Evolutionary conservation across 2,329 filamentous ascomycete genomes (phyloP).

Genomic region (Nothophaeocryptopus gaeumannii): DNA sequence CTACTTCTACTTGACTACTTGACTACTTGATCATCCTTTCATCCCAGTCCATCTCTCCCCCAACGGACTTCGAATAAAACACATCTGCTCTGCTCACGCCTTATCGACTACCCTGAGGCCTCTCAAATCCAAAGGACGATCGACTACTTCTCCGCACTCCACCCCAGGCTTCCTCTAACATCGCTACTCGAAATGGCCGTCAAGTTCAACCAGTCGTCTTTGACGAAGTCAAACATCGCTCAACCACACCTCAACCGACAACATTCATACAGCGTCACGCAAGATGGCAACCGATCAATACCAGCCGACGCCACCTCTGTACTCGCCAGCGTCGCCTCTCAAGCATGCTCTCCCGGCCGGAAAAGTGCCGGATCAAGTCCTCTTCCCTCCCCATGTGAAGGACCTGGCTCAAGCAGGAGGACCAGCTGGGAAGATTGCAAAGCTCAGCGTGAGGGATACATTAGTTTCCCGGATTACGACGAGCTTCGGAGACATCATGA

Average conservation of each 20-base stretch:
- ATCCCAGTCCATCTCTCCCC: no score
- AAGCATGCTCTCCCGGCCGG: conserved; percentile 24
- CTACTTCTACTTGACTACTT: no score
- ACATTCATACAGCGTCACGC: conserved; percentile 28
- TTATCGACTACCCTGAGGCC: no score
- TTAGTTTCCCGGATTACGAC: conserved; percentile 35
- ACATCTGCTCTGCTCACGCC: no score
- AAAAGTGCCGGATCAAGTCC: conserved; percentile 21
- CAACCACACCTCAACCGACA: conserved; percentile 31
- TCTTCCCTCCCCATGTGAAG: conserved; percentile 20
- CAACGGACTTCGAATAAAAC: no score
- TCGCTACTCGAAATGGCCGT: conserved; percentile 18
- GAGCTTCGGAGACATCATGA: conserved; percentile 13
- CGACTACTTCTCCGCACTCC: no score
- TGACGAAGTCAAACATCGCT: conserved; percentile 28
- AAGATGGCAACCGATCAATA: conserved; percentile 16
- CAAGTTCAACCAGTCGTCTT: conserved; percentile 26
- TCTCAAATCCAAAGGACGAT: no score
- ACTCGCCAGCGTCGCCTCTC: conserved; percentile 26
- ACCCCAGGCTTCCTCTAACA: background rate
- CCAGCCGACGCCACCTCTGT: conserved; percentile 22
- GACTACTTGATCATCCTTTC: no score
- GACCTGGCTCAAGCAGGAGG: conserved; percentile 18
- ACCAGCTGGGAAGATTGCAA: conserved; percentile 34
- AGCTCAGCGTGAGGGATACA: conserved; percentile 33